A percentile compares a stretch with the other conserved stretches of the same genome.
phyloP scores from a whole-genome alignment of 2,329 filamentous ascomycete species.

The Fusarium nurragi region DNA sequence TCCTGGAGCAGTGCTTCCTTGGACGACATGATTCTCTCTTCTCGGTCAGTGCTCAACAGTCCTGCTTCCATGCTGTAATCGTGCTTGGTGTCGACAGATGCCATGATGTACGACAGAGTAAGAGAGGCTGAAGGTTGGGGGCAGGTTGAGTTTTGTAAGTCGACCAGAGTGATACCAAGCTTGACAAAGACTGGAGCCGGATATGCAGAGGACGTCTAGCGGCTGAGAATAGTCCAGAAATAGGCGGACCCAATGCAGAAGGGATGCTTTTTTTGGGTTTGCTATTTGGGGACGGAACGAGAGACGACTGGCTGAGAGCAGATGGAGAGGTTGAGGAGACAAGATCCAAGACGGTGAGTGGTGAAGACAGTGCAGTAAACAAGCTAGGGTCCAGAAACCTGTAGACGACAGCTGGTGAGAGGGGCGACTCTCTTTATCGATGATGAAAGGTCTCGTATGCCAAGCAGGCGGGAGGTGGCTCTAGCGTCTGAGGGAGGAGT shows the following conservation, averaged over 20 bases:
- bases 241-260: constrained; percentile 35
- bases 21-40: constrained; percentile 44
- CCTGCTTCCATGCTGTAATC: constrained; percentile 46
- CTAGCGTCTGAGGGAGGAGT: constrained; percentile 35
- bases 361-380: constrained; percentile 35
- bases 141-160: constrained; percentile 42
- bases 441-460: constrained; percentile 43
- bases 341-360: constrained; percentile 32
- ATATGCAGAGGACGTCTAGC: constrained; percentile 40
- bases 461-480: constrained; percentile 37
- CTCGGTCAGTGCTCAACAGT: constrained; percentile 43
- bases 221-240: constrained; percentile 36
- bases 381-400: constrained; percentile 29
- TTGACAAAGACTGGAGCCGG: constrained; percentile 28
- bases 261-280: constrained; percentile 36
- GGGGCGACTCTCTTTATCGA: constrained; percentile 43
- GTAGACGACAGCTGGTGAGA: constrained; percentile 36
- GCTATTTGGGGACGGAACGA: constrained; percentile 30
- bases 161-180: constrained; percentile 32
- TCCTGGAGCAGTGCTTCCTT: constrained; percentile 44
- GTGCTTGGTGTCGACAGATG: constrained; percentile 39
- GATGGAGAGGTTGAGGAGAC: constrained; percentile 36
- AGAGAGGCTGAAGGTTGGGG: constrained; percentile 20
- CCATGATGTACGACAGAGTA: constrained; percentile 30
- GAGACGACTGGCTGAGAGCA: constrained; percentile 39